Base-by-base conservation (phyloP, 23 red algal genomes). In the Gracilaria caudata region DNA sequence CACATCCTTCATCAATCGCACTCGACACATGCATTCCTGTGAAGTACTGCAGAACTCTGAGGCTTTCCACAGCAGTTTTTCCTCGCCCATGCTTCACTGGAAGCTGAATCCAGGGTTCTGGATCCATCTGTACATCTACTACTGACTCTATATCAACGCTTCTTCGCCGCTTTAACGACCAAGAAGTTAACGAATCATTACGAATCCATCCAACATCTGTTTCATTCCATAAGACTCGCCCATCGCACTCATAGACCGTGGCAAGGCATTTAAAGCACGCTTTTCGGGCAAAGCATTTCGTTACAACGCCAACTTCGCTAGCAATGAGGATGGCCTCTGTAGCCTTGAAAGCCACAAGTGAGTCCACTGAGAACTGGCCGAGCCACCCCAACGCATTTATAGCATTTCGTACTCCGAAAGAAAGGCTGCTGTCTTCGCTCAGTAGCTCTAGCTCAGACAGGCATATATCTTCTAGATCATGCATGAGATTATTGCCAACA, bases 241-340 rank as follows among this genome's bases (percentile, higher is more conserved):
- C 72, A 64, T 77, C 72, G 30, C 58, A 89, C 30, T 89, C 85
- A 68, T 89, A 89, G 40, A 89, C 72, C 21, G 85, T 89, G 6
- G 85, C 53, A 51, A 89, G 72, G 64, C 41, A 89, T 25, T 23
- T 66, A 44, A 89, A 79, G 23, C 68, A 64, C 3, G 58, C 44
- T 58, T 64, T 64, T 51, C 85, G 64, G 9, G 45, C 85, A 77
- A 65, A 49, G 19, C 39, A 46, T 36, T 46, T 43, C 28, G 40
- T 28, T 28, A 78, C 23, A 17, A 16, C 55, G 8, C 74, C 85
- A 79, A 89, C 47, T 79, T 89, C 85, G 46, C 64, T 39, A 17
- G 72, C 7, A 7, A 78, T 89, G 32, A 89, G 71, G 26, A 89
- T 57, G 33, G 74, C 30, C 79, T 89, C 85, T 23, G 71, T 21